Base-by-base conservation (phyloP, 1,284 basidiomycete species). In the Ganoderma leucocontextum region DNA sequence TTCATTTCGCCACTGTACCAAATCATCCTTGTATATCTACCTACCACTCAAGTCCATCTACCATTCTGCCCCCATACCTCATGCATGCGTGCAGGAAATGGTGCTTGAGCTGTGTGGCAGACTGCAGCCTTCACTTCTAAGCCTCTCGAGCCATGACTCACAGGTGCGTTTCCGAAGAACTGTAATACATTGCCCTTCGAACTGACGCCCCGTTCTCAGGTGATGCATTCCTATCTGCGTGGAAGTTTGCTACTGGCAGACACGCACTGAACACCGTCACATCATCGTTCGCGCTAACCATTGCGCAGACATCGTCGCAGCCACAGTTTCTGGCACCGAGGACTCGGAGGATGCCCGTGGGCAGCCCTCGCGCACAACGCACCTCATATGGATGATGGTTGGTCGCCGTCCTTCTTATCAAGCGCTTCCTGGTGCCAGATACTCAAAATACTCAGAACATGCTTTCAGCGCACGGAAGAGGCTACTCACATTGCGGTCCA, bases 11-110 rank as follows among this genome's bases (percentile, higher is more conserved):
- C 7, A 10, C 58, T 42, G 38, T 58, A 58, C 22, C 63, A 64
- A 52, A n/a, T 39, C 82, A 59, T 78, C 75, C 3, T 68, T 71
- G 13, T 62, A 62, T 29, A 47, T 62, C 44, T 35, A 62, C 41
- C 33, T 62, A 49, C 22, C 22, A 25, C 47, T 12, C 47, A 49
- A 49, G n/a, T 49, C 22, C 22, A 22, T 49, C 47, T 49, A 25
- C 47, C 22, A 25, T 49, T 13, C 10, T 49, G 22, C 22, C 47
- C 19, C n/a, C 17, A 12, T 17, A 15, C 60, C 60, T 62, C 47
- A 25, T 49, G 58, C 29, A 25, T 62, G 42, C 42, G 29, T 62
- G 44, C 60, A 62, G 58, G 58, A 39, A 38, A 17, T n/a, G 4
- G n/a, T 12, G 12, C 52, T 6, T 25, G 8, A 2, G 22, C 22